A percentile compares a stretch with the other conserved stretches of the same genome.
These are phyloP conservation scores for Elaeis oleifera DNA, from an alignment of 202 grass and related monocot genomes.

Conservation along the genomic window DNA sequence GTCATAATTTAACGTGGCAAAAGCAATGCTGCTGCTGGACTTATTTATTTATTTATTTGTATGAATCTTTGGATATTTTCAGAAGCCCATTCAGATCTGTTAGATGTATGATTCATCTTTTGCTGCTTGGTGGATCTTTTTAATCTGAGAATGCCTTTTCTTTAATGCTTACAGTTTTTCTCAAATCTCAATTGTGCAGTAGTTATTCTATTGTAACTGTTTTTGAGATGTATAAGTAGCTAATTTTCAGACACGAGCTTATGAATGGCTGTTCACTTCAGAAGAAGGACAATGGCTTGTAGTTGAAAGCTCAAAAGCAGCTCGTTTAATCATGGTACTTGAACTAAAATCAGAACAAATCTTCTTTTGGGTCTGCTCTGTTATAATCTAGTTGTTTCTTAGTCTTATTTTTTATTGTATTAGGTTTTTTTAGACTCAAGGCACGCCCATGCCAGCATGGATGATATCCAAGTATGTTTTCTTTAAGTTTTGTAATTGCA, in stretches of 20 bases:
- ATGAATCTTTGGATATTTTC: too few species aligned
- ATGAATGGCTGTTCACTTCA: constrained; percentile 91
- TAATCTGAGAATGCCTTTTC: too few species aligned
- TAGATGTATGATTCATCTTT: too few species aligned
- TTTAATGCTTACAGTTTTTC: too few species aligned
- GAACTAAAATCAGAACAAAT: neutral
- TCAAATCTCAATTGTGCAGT: constrained; percentile 8
- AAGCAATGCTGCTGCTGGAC: too few species aligned
- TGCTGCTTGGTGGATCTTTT: too few species aligned
- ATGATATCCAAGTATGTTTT: constrained; percentile 64
- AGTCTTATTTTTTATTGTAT: constrained; percentile 20
- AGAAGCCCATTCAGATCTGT: too few species aligned
- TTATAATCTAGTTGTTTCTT: constrained; percentile 12
- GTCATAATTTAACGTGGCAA: too few species aligned
- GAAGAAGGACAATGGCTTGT: constrained; percentile 95
- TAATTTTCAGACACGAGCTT: constrained; percentile 60
- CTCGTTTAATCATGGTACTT: constrained; percentile 38
- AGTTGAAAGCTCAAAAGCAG: constrained; percentile 46
- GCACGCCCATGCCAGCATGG: constrained; percentile 56
- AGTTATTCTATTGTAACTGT: neutral
- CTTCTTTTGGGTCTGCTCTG: neutral
- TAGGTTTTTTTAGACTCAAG: constrained; percentile 96
- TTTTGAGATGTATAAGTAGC: constrained; percentile 4
- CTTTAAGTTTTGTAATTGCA: constrained; percentile 10
- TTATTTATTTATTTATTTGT: too few species aligned